Evolutionary conservation across 352 stramenopile genomes (phyloP).

Genomic region (Globisporangium carolinianum): DNA sequence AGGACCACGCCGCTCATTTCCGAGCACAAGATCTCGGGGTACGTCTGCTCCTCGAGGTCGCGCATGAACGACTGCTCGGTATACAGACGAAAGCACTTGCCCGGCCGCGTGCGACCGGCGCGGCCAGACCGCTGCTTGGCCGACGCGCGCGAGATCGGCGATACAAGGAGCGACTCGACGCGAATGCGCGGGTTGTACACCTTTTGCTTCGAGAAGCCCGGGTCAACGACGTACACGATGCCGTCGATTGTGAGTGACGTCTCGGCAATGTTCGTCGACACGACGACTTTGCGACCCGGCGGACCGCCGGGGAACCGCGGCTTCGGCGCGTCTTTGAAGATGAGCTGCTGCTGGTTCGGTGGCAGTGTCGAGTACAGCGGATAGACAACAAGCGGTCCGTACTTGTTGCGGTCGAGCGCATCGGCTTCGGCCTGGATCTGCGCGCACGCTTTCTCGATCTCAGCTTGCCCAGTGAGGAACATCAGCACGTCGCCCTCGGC

Average conservation of each 20-base stretch:
- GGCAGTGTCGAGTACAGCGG: constrained; percentile 99
- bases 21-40: constrained; percentile 97
- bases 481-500: constrained; percentile 97
- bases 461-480: constrained; percentile 98
- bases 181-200: constrained; percentile 98
- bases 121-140: constrained; percentile 91
- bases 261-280: constrained; percentile 99
- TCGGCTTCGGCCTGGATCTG: constrained; percentile 85
- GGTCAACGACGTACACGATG: constrained; percentile 99
- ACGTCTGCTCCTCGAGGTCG: constrained; percentile 98
- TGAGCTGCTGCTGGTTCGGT: constrained; percentile 98
- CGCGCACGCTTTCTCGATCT: constrained; percentile 97
- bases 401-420: constrained; percentile 92
- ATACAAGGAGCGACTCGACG: constrained; percentile 98
- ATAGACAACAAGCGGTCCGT: constrained; percentile 86
- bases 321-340: constrained; percentile 97
- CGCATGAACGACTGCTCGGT: constrained; percentile 96
- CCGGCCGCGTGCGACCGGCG: constrained; percentile 87
- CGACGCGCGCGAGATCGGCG: constrained; percentile 95
- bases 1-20: constrained; percentile 96
- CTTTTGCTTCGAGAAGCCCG: constrained; percentile 99
- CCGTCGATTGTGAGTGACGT: constrained; percentile 99
- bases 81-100: constrained; percentile 97
- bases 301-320: constrained; percentile 76
- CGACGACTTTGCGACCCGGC: constrained; percentile 94